Evolutionary conservation across 495 filamentous ascomycete genomes (phyloP).

Genomic region (Jackrogersella multiformis): DNA sequence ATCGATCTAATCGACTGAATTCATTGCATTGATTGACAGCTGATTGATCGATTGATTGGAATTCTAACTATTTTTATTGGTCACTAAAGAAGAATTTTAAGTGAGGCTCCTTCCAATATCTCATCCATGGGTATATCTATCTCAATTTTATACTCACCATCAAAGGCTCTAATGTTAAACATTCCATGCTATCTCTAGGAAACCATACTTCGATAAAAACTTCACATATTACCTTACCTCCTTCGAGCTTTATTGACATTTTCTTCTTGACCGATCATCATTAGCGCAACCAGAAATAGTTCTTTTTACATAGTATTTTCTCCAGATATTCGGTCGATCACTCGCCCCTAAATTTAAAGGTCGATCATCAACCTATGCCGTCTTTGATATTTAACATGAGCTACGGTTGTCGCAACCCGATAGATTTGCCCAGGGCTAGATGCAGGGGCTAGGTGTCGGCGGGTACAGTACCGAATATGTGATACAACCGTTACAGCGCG

Average conservation of each 20-base stretch:
- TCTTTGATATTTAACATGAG: constrained; percentile 28
- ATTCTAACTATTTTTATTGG: constrained; percentile 14
- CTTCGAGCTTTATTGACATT: background rate
- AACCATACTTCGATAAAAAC: background rate
- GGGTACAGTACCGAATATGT: constrained; percentile 38
- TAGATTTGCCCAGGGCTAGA: constrained; percentile 24
- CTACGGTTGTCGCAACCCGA: constrained; percentile 18
- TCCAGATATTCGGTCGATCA: constrained; percentile 33
- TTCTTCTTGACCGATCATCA: constrained; percentile 4
- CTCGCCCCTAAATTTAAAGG: constrained; percentile 20
- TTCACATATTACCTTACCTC: background rate
- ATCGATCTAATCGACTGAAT: constrained; percentile 33
- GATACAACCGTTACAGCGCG: constrained; percentile 41
- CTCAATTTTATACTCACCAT: background rate
- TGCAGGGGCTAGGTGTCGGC: constrained; percentile 32
- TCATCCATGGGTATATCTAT: too few relatives aligned
- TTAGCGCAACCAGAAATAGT: background rate
- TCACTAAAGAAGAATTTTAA: background rate
- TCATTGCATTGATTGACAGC: background rate
- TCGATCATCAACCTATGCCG: constrained; percentile 10
- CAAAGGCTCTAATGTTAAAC: background rate
- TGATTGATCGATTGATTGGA: too few relatives aligned
- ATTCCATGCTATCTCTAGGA: background rate
- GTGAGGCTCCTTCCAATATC: background rate
- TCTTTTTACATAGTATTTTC: constrained; percentile 25